Evolutionary conservation across 2,329 filamentous ascomycete genomes (phyloP), one percentile per base, ranked within the genome.

Genomic region (Acarospora socialis): DNA sequence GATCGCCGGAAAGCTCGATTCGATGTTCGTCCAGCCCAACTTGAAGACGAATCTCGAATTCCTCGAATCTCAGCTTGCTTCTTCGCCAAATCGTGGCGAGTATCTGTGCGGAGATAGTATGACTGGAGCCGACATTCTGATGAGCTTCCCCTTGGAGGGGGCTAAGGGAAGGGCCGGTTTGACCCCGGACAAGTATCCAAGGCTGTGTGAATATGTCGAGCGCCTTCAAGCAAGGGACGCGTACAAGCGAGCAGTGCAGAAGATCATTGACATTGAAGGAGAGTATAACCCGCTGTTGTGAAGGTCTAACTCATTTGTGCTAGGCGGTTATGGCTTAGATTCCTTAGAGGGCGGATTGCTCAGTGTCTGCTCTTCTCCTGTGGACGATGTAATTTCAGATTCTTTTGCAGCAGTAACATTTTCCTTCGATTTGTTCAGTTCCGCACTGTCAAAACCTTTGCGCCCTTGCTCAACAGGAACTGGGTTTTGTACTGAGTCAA

Each of bases 1-100:
- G 4, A 64, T 81, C 13, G 67, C 67, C 5, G 50, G 52, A 21
- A 53, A 54, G 30, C 48, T 64, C 12, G 52, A 61, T 25, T 42
- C 52, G 4, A 44, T 45, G 4, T 63, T 56, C 39, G 40, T 64
- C 10, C 40, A 46, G 4, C 53, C 51, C 13, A 61, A 62, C 23
- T 43, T 62, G 10, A 46, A 53, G 7, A 48, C 49, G 4, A 54
- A 63, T 26, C 55, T 61, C 32, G 43, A 49, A 4, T 64, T 63
- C 41, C 43, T 65, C 3, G 61, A 65, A 35, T 40, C 45, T n/a
- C 58, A 60, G 36, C 43, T 65, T 25, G 50, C 53, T 29, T 54
- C 58, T 7, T 52, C 58, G 0, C 60, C 61, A 0, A 46, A 47
- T 16, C 50, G 45, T 0, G 54, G 52, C 1, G 41, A 46, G 1